Evolutionary conservation across 768 basidiomycete species (phyloP), one percentile per base, ranked within the genome.

Genomic region (Leucogyrophana mollusca): DNA sequence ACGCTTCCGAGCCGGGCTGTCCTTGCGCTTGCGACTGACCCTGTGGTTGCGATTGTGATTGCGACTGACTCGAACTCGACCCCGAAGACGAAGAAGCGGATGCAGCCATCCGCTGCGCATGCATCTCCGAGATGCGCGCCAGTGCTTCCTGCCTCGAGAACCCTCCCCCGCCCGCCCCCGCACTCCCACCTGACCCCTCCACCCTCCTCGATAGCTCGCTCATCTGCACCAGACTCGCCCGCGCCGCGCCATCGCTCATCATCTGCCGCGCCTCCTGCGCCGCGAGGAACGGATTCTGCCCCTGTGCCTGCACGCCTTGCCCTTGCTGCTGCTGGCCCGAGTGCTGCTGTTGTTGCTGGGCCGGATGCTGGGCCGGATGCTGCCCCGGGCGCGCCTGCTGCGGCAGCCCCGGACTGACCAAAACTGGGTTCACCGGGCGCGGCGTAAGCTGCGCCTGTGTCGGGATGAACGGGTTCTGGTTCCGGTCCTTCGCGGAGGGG

Each of bases 171-270:
- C 18, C 13, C 23, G 44, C 23, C 4, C 46, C 53, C 16, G 65
- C 57, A 69, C 72, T 67, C 9, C 71, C n/a, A n/a, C n/a, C 71
- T 21, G 70, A 70, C 49, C 57, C 61, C 55, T 75, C 73, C 4
- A 80, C 84, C 21, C 83, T 75, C 43, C 84, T 70, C 35, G 85
- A 85, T 52, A 86, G 77, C 58, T 89, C 87, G 65, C 82, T 88
- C 82, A 90, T 85, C 61, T 87, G 86, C 55, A 80, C 73, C 48
- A 90, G 76, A 42, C 82, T 79, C 13, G 83, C 84, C 18, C 81
- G 77, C 3, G 84, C 86, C 40, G 46, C 56, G 16, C 54, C 54
- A 2, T 66, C 53, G 33, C 73, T 69, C 47, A 77, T 64, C 46
- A 77, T 68, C 11, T 77, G 73, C 49, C 80, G 80, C 11, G 78